Percentiles rank a stretch among this genome's conserved stretches.
Conservation (phyloP, 2,329 filamentous ascomycete species). For the Rutstroemia sydowiana region DNA sequence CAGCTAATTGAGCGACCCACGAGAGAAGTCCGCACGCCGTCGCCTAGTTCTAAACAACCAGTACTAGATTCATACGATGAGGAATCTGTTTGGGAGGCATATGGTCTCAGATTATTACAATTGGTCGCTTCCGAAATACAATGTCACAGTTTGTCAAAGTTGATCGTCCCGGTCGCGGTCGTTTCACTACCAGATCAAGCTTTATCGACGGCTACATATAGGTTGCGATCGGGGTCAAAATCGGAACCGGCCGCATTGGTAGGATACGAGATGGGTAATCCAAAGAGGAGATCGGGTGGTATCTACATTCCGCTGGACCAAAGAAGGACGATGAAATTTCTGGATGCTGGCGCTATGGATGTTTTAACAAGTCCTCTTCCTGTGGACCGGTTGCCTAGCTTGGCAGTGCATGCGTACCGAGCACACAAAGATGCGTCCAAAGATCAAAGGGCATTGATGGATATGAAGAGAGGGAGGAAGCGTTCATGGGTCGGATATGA, state of each 20-base stretch:
- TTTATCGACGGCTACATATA: conserved; percentile 12
- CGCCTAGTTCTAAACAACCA: conserved; percentile 29
- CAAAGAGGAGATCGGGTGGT: conserved; percentile 18
- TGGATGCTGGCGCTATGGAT: conserved; percentile 82
- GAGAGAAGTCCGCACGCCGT: conserved; percentile 27
- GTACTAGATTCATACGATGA: conserved; percentile 34
- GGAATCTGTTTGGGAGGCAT: conserved; percentile 36
- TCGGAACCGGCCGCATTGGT: conserved; percentile 13
- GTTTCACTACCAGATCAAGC: conserved; percentile 30
- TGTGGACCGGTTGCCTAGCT: conserved; percentile 62
- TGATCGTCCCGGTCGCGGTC: conserved; percentile 41
- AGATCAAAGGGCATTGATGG: conserved; percentile 65
- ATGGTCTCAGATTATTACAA: conserved; percentile 40
- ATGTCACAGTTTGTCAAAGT: conserved; percentile 39
- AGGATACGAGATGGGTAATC: not conserved
- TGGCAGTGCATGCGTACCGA: conserved; percentile 79
- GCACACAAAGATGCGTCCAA: conserved; percentile 68
- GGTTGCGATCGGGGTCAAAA: conserved; percentile 16
- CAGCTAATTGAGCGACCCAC: conserved; percentile 29
- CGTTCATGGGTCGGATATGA: conserved; percentile 87
- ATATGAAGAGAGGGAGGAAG: conserved; percentile 68
- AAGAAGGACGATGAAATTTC: conserved; percentile 57
- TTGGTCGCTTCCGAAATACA: conserved; percentile 42
- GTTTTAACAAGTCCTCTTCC: conserved; percentile 76
- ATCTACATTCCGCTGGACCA: conserved; percentile 34